phyloP scores from a whole-genome alignment of 169 alveolate genomes.

The Eimeria tenella region DNA sequence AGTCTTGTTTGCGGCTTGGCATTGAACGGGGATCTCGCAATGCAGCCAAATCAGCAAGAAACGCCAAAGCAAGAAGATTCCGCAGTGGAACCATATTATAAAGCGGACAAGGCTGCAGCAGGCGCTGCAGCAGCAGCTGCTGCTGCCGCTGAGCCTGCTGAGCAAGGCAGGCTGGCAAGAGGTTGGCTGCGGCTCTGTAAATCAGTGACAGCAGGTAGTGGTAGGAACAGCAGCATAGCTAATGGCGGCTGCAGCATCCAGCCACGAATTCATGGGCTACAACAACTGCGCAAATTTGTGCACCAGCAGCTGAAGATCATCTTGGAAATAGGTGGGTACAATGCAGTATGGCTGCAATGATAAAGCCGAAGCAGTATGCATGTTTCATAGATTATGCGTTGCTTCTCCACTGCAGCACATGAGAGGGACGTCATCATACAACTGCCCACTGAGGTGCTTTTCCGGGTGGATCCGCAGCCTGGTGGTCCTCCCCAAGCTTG shows the following conservation, averaged over 20 bases:
- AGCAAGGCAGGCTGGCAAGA: constrained; percentile 18
- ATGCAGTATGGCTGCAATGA: neutral
- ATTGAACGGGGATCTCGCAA: constrained; percentile 34
- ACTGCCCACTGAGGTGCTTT: constrained; percentile 48
- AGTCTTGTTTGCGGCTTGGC: constrained; percentile 69
- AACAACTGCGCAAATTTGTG: constrained; percentile 32
- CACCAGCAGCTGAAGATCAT: constrained; percentile 22
- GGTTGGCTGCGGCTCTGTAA: constrained; percentile 61
- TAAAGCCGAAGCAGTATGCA: neutral
- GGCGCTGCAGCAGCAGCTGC: constrained; percentile 65
- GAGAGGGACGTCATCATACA: constrained; percentile 41
- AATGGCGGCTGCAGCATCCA: constrained; percentile 14
- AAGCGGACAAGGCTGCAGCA: constrained; percentile 68
- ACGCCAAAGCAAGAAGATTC: neutral
- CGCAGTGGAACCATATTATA: neutral
- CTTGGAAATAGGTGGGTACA: constrained; percentile 62
- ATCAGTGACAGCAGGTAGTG: neutral
- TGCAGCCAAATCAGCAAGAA: neutral
- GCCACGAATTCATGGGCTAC: constrained; percentile 28
- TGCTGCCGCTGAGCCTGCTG: constrained; percentile 17
- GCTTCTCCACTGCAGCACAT: neutral
- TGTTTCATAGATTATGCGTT: neutral
- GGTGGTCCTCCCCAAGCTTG: constrained; percentile 17
- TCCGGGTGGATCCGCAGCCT: constrained; percentile 16
- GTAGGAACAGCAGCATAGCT: neutral